Evolutionary conservation across 371 early-diverging fungal genomes (phyloP), one percentile per base, ranked within the genome.

Genomic region (Phascolomyces articulosus): DNA sequence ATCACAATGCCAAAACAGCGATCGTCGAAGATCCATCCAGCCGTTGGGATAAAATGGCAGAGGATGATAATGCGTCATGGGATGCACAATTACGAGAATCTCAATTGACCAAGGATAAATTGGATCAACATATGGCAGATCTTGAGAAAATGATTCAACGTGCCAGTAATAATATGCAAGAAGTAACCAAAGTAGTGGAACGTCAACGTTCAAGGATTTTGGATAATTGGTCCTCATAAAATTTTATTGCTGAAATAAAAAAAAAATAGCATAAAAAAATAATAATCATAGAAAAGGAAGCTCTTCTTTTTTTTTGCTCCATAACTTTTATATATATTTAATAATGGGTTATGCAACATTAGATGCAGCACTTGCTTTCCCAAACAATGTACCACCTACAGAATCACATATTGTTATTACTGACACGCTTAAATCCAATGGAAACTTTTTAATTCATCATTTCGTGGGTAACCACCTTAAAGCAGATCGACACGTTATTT

Each of bases 381-480:
- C 71, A 49, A 62, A 71, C 27, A 81, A 80, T 40, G 27, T 85
- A 53, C 75, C 79, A 38, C 87, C 88, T 20, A 60, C 69, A 13
- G 75, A 81, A 40, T 62, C 75, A 38, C 80, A 82, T 23, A 74
- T 90, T 23, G 76, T 86, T 24, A 80, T 91, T 38, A 85, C 88
- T 16, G 92, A 91, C 64, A 85, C 85, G 10, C 69, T 89, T n/a
- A 78, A 78, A 15, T 80, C 90, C 23, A 86, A 86, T 55, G 92
- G 82, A 27, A 83, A 87, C 66, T 91, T 90, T 71, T 70, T 91
- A 40, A 55, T 91, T 28, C 89, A 91, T 57, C 90, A 90, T 67
- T 90, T 91, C 69, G 71, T 90, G 34, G 79, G 77, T 24, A 87
- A 89, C 66, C 88, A 88, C 24, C 60, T 91, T 13, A 86, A 88